Evolutionary conservation across 192 early-diverging fungal species (phyloP), one percentile per base, ranked within the genome.

Genomic region (Spinellus fusiger): DNA sequence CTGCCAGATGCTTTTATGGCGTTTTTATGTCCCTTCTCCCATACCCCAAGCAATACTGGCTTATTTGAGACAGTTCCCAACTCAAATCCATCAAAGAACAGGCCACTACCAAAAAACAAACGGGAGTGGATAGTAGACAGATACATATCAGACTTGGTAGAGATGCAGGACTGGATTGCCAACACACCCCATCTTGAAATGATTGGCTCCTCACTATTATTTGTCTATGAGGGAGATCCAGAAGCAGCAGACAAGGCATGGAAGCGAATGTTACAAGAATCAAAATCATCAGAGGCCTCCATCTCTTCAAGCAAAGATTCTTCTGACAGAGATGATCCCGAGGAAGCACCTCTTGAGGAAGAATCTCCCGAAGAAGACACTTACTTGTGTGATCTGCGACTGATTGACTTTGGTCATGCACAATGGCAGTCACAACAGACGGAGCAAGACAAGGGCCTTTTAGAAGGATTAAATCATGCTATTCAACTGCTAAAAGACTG

Each of bases 391-490:
- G 84, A 90, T 58, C 65, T 91, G 54, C 81, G 81, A 26, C 48
- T 91, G 10, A 95, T 98, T 61, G 95, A 98, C 69, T 96, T 95
- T 88, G 91, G 86, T 3, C 93, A 93, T 71, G 87, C 91, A 13
- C 72, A 77, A 38, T 93, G 90, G 72, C 3, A 59, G 73, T 61
- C 62, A 8, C 70, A 81, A 25, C 78, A 78, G 23, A 59, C 71
- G 48, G 87, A 87, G 1, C 79, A 69, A 9, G 92, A 96, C 72
- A 82, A 82, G 25, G 79, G 82, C 16, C 81, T 84, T 33, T 52
- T 94, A 16, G 48, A 83, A 51, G 92, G 90, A 5, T 60, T 94
- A 31, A 57, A 70, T 56, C 89, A 75, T 40, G 59, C 87, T 15
- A 65, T 86, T 18, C 54, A 67, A 23, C 69, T 84, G 13, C 65